phyloP scores from a whole-genome alignment of 2,329 filamentous ascomycete species.

The Xylariaceae sp. region DNA sequence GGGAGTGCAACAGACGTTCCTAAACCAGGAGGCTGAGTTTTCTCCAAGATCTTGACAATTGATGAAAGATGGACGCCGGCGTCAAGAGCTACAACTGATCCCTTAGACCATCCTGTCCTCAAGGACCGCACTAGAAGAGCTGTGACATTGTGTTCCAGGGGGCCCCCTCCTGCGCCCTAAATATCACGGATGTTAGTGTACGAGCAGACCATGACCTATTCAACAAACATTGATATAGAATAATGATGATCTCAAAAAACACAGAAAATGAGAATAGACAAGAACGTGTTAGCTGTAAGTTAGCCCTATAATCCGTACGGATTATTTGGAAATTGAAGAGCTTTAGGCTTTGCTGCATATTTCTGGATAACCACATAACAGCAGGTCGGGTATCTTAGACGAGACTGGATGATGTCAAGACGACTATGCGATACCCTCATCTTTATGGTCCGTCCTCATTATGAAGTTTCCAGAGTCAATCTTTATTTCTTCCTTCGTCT shows the following conservation, averaged over 20 bases:
- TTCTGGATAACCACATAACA: not conserved
- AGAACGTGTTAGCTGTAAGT: not conserved
- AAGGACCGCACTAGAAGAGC: slow-evolving; percentile 83
- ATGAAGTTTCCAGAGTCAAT: too few relatives aligned
- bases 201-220: not conserved
- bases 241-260: not conserved
- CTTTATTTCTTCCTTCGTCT: too few relatives aligned
- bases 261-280: not conserved
- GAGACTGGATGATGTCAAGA: too few relatives aligned
- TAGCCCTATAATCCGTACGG: too few relatives aligned
- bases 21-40: slow-evolving; percentile 39
- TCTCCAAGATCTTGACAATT: slow-evolving; percentile 72
- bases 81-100: slow-evolving; percentile 86
- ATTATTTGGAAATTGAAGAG: too few relatives aligned
- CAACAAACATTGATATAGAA: not conserved
- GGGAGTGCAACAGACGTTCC: slow-evolving; percentile 39
- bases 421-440: too few relatives aligned
- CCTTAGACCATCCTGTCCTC: slow-evolving; percentile 70
- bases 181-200: slow-evolving; percentile 5
- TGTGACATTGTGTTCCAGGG: slow-evolving; percentile 82
- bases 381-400: too few relatives aligned
- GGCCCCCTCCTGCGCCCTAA: slow-evolving; percentile 84
- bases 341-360: not conserved
- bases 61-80: slow-evolving; percentile 83
- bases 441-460: too few relatives aligned